These are phyloP conservation scores for Tephrocybe sp. DNA, from an alignment of 768 basidiomycete genomes.

Conservation along the genomic window DNA sequence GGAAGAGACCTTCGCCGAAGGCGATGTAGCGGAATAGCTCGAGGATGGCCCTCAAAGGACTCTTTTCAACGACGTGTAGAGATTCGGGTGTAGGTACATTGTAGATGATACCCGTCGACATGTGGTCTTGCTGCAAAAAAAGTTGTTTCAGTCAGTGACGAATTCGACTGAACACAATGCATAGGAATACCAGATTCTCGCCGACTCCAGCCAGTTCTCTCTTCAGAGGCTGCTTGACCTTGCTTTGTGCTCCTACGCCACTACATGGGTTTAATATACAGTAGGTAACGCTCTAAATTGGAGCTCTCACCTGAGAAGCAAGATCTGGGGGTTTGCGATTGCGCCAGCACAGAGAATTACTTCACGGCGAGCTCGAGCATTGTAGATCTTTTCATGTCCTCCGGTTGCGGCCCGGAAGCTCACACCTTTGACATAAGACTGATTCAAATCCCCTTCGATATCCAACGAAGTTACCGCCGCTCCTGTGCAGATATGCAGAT, in stretches of 20 bases:
- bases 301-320: conserved; percentile 29
- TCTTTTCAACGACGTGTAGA: conserved; percentile 23
- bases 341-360: conserved; percentile 38
- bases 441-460: neutral
- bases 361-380: conserved; percentile 17
- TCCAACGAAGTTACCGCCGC: conserved; percentile 19
- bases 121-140: conserved; percentile 36
- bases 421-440: neutral
- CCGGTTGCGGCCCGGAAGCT: neutral
- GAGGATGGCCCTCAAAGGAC: too few species aligned
- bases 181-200: conserved; percentile 27
- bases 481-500: conserved; percentile 21
- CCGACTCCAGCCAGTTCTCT: conserved; percentile 35
- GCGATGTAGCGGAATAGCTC: too few species aligned
- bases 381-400: neutral
- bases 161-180: neutral
- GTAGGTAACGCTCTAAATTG: neutral
- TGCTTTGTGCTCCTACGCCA: conserved; percentile 42
- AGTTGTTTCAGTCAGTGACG: neutral
- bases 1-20: too few species aligned
- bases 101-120: conserved; percentile 33
- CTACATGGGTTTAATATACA: conserved; percentile 11
- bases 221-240: conserved; percentile 27
- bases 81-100: conserved; percentile 31
- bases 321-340: conserved; percentile 41